Evolutionary conservation across 2,329 filamentous ascomycete species (phyloP), one percentile per base, ranked within the genome.

Genomic region (Fusarium stilboides): DNA sequence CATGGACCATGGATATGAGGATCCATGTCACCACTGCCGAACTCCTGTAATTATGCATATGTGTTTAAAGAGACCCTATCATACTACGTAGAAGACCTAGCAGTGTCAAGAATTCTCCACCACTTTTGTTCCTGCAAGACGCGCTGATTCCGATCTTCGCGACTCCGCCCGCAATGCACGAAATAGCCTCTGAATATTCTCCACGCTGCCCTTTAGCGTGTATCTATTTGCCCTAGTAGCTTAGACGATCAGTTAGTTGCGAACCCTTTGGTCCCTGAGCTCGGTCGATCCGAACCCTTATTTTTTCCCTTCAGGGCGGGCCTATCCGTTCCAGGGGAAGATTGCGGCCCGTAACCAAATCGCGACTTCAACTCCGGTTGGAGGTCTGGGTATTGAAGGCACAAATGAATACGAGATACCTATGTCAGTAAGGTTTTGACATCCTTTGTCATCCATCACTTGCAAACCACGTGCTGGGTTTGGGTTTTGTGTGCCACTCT

Each of bases 111-210:
- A 28, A 42, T 15, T 28, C 12, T 22, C 36, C 47, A 42, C 19
- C 19, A 49, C 19, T 10, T 26, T 8, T 12, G 24, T 36, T 15
- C 36, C 49, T 51, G 26, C 19, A 56, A 45, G 15, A 22, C 12
- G 22, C 20, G 50, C 24, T 68, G 60, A 69, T 69, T 69, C 69
- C 34, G 61, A 66, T 69, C 65, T 61, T 53, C 65, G 34, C 40
- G 20, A 66, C 31, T 52, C 56, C 36, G 56, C 56, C 56, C 62
- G 50, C 56, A 56, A 66, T 36, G 43, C 64, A 64, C 37, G 39
- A 40, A 61, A 50, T 50, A 31, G 37, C 39, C 31, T 47, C 6
- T n/a, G 17, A 19, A 45, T 46, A 56, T 26, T 64, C 39, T 47
- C 43, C 44, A 33, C 31, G 52, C 36, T 51, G n/a, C 26, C 36